Evolutionary conservation across 306 rosid species (phyloP).

Genomic region (Vigna angularis): DNA sequence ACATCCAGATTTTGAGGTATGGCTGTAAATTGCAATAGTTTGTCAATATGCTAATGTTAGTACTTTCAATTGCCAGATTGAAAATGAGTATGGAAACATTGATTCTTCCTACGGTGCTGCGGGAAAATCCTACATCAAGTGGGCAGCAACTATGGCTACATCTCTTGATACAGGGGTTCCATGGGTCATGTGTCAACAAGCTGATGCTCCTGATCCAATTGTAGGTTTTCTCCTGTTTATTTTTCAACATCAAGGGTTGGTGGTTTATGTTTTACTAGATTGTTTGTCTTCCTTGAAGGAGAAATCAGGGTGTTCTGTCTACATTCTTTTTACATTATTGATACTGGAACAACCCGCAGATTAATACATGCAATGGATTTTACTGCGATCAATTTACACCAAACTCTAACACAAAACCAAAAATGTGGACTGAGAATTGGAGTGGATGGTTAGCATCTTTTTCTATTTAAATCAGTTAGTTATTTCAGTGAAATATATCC

Average conservation of each 20-base stretch:
- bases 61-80: conserved; percentile 62
- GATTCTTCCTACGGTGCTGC: conserved; percentile 69
- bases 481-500: conserved; percentile 34
- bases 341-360: conserved; percentile 56
- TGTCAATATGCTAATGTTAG: conserved; percentile 19
- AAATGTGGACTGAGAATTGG: conserved; percentile 99
- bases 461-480: conserved; percentile 19
- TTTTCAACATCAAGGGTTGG: neutral
- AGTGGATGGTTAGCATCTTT: conserved; percentile 77
- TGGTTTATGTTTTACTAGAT: conserved; percentile 24
- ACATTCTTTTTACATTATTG: conserved; percentile 36
- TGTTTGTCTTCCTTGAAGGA: conserved; percentile 6
- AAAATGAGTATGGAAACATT: conserved; percentile 92
- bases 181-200: conserved; percentile 99
- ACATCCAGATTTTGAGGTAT: neutral
- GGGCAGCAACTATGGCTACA: conserved; percentile 96
- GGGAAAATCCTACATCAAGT: conserved; percentile 77
- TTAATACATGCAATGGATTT: conserved; percentile 96
- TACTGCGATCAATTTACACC: conserved; percentile 95
- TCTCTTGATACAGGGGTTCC: conserved; percentile 97
- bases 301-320: conserved; percentile 3
- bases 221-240: conserved; percentile 55
- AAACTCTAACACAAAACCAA: conserved; percentile 81
- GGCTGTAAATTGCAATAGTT: neutral
- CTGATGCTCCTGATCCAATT: conserved; percentile 93